A percentile compares a stretch with the other conserved stretches of the same genome.
These are phyloP conservation scores for Prunus mume DNA, from an alignment of 306 rosid genomes.

Conservation along the genomic window DNA sequence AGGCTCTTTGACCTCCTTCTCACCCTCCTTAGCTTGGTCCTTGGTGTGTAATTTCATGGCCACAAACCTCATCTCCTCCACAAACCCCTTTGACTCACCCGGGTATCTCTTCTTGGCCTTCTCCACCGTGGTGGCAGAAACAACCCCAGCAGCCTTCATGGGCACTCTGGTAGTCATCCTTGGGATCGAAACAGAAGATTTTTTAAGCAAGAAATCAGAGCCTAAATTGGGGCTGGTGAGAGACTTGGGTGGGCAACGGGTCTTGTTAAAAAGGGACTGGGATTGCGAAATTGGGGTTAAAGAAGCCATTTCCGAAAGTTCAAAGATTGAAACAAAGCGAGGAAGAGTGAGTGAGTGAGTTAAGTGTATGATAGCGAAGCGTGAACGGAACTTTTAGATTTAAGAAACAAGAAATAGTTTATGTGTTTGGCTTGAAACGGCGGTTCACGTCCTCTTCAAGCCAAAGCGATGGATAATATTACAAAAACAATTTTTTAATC, in stretches of 20 bases:
- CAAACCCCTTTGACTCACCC: slow-evolving; percentile 87
- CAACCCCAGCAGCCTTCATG: slow-evolving; percentile 33
- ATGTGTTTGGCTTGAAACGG: slow-evolving; percentile 12
- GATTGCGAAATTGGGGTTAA: slow-evolving; percentile 47
- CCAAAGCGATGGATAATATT: slow-evolving; percentile 20
- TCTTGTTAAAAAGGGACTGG: slow-evolving; percentile 34
- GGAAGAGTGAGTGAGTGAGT: not conserved
- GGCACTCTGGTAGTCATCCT: slow-evolving; percentile 22
- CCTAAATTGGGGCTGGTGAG: slow-evolving; percentile 6
- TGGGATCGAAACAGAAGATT: slow-evolving; percentile 6
- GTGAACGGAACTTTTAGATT: slow-evolving; percentile 40
- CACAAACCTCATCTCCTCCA: slow-evolving; percentile 99
- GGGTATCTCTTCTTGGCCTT: slow-evolving; percentile 73
- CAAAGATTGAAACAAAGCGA: not conserved
- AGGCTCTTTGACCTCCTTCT: slow-evolving; percentile 71
- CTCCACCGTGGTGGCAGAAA: slow-evolving; percentile 74
- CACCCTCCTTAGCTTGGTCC: slow-evolving; percentile 93
- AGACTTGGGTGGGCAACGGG: slow-evolving; percentile 13
- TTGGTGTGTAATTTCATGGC: slow-evolving; percentile 91
- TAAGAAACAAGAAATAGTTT: not conserved
- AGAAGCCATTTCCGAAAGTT: slow-evolving; percentile 56
- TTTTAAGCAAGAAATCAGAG: slow-evolving; percentile 27
- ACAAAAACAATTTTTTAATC: not conserved
- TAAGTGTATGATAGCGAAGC: slow-evolving; percentile 11
- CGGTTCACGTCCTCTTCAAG: slow-evolving; percentile 39